Evolutionary conservation across 306 rosid species (phyloP).

Genomic region (Inga oerstediana): DNA sequence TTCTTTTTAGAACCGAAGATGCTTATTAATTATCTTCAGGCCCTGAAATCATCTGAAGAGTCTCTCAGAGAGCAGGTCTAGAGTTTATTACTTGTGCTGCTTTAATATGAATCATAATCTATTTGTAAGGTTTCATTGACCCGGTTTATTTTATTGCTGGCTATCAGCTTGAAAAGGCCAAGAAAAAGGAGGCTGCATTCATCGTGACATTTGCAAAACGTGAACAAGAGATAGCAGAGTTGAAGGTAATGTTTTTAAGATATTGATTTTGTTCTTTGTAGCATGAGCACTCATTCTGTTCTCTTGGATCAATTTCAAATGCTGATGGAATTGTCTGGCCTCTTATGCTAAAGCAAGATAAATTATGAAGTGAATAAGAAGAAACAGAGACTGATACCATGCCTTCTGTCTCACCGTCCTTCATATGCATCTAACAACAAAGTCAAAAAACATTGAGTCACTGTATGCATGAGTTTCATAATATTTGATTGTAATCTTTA

Average conservation of each 20-base stretch:
- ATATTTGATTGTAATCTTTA: background rate
- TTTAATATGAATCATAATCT: conserved; percentile 21
- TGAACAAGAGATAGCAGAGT: conserved; percentile 93
- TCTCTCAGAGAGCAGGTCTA: conserved; percentile 84
- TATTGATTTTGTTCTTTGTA: conserved; percentile 1
- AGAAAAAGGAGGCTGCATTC: conserved; percentile 94
- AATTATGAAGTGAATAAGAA: background rate
- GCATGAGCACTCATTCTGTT: conserved; percentile 18
- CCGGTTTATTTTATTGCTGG: conserved; percentile 34
- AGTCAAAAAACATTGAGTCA: conserved; percentile 9
- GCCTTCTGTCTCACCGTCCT: conserved; percentile 8
- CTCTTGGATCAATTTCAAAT: conserved; percentile 24
- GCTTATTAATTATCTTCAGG: conserved; percentile 73
- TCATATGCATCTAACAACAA: conserved; percentile 18
- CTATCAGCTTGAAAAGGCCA: conserved; percentile 86
- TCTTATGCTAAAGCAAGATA: conserved; percentile 12
- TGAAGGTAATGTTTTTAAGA: conserved; percentile 56
- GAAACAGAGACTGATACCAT: background rate
- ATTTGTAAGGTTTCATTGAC: conserved; percentile 24
- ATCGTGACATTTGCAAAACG: conserved; percentile 90
- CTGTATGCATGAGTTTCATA: conserved; percentile 11
- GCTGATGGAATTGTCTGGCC: background rate
- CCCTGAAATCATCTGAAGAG: conserved; percentile 83
- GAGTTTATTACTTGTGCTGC: background rate
- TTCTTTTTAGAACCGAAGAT: conserved; percentile 69